A percentile compares a stretch with the other conserved stretches of the same genome.
phyloP scores from a whole-genome alignment of 306 rosid genomes.

The Adenanthera pavonina region DNA sequence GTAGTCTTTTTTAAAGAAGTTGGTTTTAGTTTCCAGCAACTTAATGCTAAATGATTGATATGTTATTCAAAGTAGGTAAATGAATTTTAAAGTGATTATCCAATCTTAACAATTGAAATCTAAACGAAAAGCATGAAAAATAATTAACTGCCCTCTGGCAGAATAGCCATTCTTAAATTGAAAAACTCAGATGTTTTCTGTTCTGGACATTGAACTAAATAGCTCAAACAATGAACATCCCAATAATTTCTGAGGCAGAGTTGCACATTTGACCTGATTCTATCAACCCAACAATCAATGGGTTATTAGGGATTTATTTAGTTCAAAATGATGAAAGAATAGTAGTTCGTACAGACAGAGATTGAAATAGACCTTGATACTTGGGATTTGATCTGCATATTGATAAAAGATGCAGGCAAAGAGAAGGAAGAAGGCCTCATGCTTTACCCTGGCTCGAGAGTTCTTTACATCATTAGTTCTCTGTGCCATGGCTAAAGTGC shows the following conservation, averaged over 20 bases:
- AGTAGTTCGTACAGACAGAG: conserved; percentile 20
- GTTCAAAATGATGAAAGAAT: not conserved
- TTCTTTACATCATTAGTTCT: conserved; percentile 32
- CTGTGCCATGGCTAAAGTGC: conserved; percentile 28
- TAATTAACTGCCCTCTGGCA: too few species aligned
- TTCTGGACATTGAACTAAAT: not conserved
- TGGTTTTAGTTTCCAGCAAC: too few species aligned
- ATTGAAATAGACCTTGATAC: conserved; percentile 2
- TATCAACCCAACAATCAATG: not conserved
- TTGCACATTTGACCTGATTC: not conserved
- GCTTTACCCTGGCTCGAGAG: conserved; percentile 37
- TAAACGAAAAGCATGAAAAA: too few species aligned
- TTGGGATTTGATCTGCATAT: conserved; percentile 23
- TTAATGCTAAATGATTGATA: too few species aligned
- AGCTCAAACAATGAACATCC: not conserved
- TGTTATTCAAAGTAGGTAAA: too few species aligned
- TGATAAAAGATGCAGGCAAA: not conserved
- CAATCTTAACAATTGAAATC: too few species aligned
- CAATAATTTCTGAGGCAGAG: not conserved
- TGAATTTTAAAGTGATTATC: too few species aligned
- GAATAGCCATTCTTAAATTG: too few species aligned
- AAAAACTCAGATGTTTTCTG: not conserved
- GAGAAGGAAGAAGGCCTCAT: conserved; percentile 27
- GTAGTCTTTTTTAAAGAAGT: too few species aligned
- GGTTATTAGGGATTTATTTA: not conserved